Base-by-base conservation (phyloP, 2,329 filamentous ascomycete genomes). In the Xylaria polymorpha region DNA sequence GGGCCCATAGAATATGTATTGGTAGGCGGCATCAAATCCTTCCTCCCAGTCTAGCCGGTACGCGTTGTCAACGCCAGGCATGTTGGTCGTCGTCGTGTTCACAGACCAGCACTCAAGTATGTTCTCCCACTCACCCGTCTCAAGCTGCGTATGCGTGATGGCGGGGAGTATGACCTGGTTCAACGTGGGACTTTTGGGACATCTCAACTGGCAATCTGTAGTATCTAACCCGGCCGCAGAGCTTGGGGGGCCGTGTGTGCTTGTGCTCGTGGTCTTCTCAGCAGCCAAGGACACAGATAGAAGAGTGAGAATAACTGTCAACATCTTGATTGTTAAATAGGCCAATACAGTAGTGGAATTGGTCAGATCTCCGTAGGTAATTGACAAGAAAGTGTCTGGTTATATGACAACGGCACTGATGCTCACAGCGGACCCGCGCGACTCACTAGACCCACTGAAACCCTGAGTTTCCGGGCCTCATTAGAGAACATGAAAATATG, bases 111-210 rank as follows among this genome's bases (percentile, higher is more conserved):
- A 66, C 25, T 66, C 64, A 7, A 66, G 64, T 12, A 41, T 12
- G 18, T 66, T 66, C 50, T 66, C 64, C 64, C 64, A 66, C 29
- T 66, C 58, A 10, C 64, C 64, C 10, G 64, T 55, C 20, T 62
- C 22, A 32, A 14, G 56, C 22, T 51, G 56, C 1, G 15, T 41
- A 5, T 66, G 57, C 9, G 64, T 66, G n/a, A 66, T 66, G 4
- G 64, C 64, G 2, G 64, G 64, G 3, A 66, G 64, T 35, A 66
- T 48, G 48, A 62, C 39, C 15, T 48, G 29, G 10, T 10, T 9
- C 0, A 15, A 4, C 15, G 20, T 25, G 22, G 32, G 57, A 14
- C 48, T 66, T 29, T 61, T 37, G 9, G 64, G 64, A 18, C 64
- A 66, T 41, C 51, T 55, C 8, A 66, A 25, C 35, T 66, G 64